Percentiles rank a stretch among this genome's conserved stretches.
These are phyloP conservation scores for Mucuna pruriens DNA, from an alignment of 306 rosid species.

Conservation along the genomic window DNA sequence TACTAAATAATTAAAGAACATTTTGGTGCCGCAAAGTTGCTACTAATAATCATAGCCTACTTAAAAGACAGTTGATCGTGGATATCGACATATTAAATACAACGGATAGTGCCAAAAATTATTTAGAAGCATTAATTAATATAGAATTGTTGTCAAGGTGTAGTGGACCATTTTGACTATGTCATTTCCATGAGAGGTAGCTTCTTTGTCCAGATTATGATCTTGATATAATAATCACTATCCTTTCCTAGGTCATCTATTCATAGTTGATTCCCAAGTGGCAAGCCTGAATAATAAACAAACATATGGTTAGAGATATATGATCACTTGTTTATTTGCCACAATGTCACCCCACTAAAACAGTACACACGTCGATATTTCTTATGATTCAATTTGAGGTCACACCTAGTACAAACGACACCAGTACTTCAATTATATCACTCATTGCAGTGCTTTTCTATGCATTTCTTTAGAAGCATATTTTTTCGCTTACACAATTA, in stretches of 20 bases:
- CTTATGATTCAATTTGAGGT: not conserved
- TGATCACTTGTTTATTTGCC: slow-evolving; percentile 7
- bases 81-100: not conserved
- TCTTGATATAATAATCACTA: slow-evolving; percentile 6
- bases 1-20: not conserved
- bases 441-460: not conserved
- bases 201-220: slow-evolving; percentile 22
- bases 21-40: slow-evolving; percentile 29
- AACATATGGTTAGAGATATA: not conserved
- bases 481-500: not conserved
- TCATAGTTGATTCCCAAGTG: slow-evolving; percentile 27
- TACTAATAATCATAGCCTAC: not conserved
- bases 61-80: not conserved
- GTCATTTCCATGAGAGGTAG: not conserved
- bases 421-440: not conserved
- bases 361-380: not conserved
- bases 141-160: not conserved
- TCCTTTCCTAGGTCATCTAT: not conserved
- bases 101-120: not conserved
- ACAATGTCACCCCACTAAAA: slow-evolving; percentile 17
- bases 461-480: not conserved
- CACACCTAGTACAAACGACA: not conserved
- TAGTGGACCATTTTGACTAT: slow-evolving; percentile 38
- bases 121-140: not conserved
- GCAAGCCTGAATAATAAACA: not conserved